Conservation (phyloP, 1,284 basidiomycete genomes). For the Polyporus tsugae region DNA sequence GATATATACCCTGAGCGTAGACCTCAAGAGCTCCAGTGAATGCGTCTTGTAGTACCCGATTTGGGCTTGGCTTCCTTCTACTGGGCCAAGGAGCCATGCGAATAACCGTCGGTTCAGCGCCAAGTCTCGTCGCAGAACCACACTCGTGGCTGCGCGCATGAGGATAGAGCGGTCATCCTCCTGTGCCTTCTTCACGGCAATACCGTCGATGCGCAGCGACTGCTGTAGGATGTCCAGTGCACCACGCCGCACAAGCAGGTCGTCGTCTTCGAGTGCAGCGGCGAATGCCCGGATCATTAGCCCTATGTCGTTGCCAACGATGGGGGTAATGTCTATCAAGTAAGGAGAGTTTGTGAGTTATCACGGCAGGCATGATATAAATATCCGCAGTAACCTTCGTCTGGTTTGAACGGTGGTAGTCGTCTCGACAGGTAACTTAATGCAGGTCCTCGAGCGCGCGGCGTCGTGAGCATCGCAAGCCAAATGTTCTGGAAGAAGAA, state of each 20-base stretch:
- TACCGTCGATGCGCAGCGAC: slow-evolving; percentile 77
- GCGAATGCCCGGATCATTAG: slow-evolving; percentile 93
- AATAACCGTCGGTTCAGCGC: slow-evolving; percentile 94
- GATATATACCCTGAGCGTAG: slow-evolving; percentile 67
- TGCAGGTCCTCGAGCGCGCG: slow-evolving; percentile 85
- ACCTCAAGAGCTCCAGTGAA: slow-evolving; percentile 72
- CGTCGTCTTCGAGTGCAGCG: slow-evolving; percentile 89
- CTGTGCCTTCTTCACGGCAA: slow-evolving; percentile 71
- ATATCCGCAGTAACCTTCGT: slow-evolving; percentile 62
- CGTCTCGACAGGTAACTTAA: slow-evolving; percentile 88
- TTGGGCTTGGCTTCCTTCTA: slow-evolving; percentile 80
- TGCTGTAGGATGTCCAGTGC: slow-evolving; percentile 85
- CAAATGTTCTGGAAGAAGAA: slow-evolving; percentile 98
- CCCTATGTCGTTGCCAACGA: slow-evolving; percentile 88
- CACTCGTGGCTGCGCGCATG: slow-evolving; percentile 80
- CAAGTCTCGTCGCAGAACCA: slow-evolving; percentile 92
- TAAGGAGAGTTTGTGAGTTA: slow-evolving; percentile 23
- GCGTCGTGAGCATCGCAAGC: slow-evolving; percentile 92
- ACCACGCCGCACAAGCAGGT: slow-evolving; percentile 85
- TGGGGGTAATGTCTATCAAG: slow-evolving; percentile 68
- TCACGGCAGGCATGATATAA: neutral
- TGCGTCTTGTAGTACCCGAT: slow-evolving; percentile 74
- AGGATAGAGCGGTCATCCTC: slow-evolving; percentile 76
- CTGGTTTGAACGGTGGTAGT: slow-evolving; percentile 71
- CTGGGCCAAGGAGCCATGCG: slow-evolving; percentile 89